Evolutionary conservation across 2,329 filamentous ascomycete genomes (phyloP).

Genomic region (Erysiphe pulchra): DNA sequence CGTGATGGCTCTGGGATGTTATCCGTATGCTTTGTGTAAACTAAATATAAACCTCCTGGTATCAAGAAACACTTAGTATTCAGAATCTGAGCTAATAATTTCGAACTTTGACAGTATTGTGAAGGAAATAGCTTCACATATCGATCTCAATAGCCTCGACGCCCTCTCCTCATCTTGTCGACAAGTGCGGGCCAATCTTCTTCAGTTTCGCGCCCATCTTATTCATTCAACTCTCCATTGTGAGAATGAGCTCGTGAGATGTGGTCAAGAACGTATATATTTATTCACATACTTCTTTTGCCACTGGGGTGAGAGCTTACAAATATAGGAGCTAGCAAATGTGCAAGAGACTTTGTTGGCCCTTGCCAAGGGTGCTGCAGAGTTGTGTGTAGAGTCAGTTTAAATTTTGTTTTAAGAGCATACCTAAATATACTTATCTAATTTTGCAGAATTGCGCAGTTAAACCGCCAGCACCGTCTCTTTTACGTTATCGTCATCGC

Average conservation of each 20-base stretch:
- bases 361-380: constrained; percentile 55
- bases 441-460: constrained; percentile 55
- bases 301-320: too few relatives aligned
- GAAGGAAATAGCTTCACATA: constrained; percentile 43
- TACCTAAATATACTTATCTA: too few relatives aligned
- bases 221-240: constrained; percentile 56
- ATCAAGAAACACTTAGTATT: background rate
- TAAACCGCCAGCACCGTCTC: constrained; percentile 45
- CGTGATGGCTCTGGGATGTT: constrained; percentile 37
- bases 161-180: constrained; percentile 62
- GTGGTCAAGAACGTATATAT: constrained; percentile 28
- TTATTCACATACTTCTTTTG: constrained; percentile 3
- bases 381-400: constrained; percentile 59
- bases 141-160: constrained; percentile 75
- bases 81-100: background rate
- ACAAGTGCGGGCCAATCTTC: constrained; percentile 48
- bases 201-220: constrained; percentile 54
- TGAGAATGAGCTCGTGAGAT: constrained; percentile 35
- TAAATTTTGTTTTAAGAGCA: too few relatives aligned
- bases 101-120: constrained; percentile 34
- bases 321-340: constrained; percentile 45
- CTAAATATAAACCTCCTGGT: background rate
- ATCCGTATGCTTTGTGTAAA: constrained; percentile 28
- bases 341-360: constrained; percentile 67
- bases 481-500: constrained; percentile 51